A percentile compares a stretch with the other conserved stretches of the same genome.
Evolutionary conservation across 2,329 filamentous ascomycete species (phyloP).

Genomic region (Exophiala xenobiotica): DNA sequence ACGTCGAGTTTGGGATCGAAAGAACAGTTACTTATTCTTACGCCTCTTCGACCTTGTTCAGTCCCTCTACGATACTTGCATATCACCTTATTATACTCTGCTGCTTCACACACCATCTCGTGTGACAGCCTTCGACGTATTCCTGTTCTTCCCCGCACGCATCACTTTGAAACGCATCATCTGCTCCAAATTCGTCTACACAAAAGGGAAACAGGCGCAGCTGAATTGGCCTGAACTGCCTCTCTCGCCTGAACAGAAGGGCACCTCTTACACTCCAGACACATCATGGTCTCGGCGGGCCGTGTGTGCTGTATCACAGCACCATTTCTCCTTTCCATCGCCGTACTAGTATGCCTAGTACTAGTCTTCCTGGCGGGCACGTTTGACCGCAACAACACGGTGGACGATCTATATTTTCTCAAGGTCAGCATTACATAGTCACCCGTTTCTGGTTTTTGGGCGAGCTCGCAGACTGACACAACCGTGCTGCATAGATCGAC

Average conservation of each 20-base stretch:
- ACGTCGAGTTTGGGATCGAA: too few species aligned
- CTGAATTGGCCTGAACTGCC: too few species aligned
- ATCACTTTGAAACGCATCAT: neutral
- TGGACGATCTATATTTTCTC: conserved; percentile 58
- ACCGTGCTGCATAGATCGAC: conserved; percentile 61
- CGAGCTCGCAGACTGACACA: too few species aligned
- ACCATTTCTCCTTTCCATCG: conserved; percentile 79
- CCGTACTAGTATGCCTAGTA: conserved; percentile 67
- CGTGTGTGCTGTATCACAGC: conserved; percentile 82
- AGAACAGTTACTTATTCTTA: neutral
- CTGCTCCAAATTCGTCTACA: neutral
- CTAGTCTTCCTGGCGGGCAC: conserved; percentile 60
- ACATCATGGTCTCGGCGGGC: conserved; percentile 68
- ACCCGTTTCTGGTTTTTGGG: too few species aligned
- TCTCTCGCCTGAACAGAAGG: too few species aligned
- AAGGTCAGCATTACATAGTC: conserved; percentile 42
- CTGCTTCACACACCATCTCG: too few species aligned
- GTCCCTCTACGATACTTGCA: neutral
- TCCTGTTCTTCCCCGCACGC: neutral
- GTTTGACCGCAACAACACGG: conserved; percentile 47
- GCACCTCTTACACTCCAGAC: too few species aligned
- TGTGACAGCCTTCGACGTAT: too few species aligned
- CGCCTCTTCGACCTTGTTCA: neutral
- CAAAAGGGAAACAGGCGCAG: neutral
- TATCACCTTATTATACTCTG: too few species aligned